Conservation (phyloP, 106 monocot species). For the Dioscorea alata region DNA sequence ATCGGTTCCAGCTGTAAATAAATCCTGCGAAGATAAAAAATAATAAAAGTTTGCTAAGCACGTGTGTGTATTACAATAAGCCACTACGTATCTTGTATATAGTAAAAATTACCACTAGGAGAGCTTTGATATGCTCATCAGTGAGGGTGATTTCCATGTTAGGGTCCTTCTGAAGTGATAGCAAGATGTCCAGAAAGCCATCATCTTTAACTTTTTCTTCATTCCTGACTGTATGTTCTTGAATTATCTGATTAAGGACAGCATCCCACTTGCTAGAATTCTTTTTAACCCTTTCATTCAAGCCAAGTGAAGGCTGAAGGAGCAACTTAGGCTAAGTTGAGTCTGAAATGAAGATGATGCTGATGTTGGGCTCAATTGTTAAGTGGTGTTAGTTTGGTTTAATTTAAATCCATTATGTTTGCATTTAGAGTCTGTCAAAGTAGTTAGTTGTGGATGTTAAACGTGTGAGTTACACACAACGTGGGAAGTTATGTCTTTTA, state of each 20-base stretch:
- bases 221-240: neutral
- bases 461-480: no score
- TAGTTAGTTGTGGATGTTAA: no score
- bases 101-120: neutral
- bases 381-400: no score
- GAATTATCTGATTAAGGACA: constrained; percentile 1
- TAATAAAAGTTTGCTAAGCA: no score
- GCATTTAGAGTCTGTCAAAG: no score
- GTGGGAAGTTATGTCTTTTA: no score
- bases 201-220: no score
- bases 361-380: no score
- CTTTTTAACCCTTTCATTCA: neutral
- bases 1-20: constrained; percentile 27
- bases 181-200: constrained; percentile 19
- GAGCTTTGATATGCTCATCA: neutral
- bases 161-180: constrained; percentile 12
- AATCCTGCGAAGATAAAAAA: constrained; percentile 8
- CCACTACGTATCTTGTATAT: neutral
- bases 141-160: neutral
- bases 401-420: no score
- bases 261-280: constrained; percentile 3
- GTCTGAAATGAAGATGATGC: no score
- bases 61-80: neutral
- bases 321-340: no score
- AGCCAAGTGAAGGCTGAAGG: no score